Conservation (phyloP, 306 rosid species). For the Vigna unguiculata region DNA sequence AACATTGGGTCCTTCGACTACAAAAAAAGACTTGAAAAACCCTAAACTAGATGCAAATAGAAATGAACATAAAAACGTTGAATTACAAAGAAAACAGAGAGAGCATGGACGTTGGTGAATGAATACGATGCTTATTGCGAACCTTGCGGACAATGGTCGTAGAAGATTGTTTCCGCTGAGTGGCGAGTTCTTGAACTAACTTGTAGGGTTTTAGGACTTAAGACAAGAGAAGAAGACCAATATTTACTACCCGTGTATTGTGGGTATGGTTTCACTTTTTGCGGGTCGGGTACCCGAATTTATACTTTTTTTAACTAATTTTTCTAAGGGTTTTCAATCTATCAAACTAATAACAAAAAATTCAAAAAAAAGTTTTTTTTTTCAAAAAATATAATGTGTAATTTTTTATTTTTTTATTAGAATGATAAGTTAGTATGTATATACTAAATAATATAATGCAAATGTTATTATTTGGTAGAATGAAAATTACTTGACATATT, state of each 20-base stretch:
- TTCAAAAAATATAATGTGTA: too few relatives aligned
- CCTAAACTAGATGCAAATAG: not conserved
- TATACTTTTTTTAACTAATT: too few relatives aligned
- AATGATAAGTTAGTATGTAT: too few relatives aligned
- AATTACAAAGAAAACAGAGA: not conserved
- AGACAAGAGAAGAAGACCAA: not conserved
- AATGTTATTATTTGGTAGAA: too few relatives aligned
- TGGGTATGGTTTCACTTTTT: not conserved
- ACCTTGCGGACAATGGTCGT: not conserved
- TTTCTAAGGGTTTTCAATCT: too few relatives aligned
- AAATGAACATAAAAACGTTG: not conserved
- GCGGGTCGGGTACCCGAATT: constrained; percentile 19
- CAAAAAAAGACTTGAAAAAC: not conserved
- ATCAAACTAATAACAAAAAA: too few relatives aligned
- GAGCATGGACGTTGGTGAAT: not conserved
- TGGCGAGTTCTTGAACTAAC: not conserved
- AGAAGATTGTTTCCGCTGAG: not conserved
- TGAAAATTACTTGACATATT: too few relatives aligned
- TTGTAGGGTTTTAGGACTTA: constrained; percentile 45
- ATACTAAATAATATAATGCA: too few relatives aligned
- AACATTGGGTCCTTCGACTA: not conserved
- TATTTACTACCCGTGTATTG: not conserved
- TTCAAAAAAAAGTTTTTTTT: too few relatives aligned
- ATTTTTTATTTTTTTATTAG: too few relatives aligned
- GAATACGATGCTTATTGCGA: not conserved